These are phyloP conservation scores for Paecilomyces variotii DNA, from an alignment of 2,329 filamentous ascomycete genomes.

Conservation along the genomic window DNA sequence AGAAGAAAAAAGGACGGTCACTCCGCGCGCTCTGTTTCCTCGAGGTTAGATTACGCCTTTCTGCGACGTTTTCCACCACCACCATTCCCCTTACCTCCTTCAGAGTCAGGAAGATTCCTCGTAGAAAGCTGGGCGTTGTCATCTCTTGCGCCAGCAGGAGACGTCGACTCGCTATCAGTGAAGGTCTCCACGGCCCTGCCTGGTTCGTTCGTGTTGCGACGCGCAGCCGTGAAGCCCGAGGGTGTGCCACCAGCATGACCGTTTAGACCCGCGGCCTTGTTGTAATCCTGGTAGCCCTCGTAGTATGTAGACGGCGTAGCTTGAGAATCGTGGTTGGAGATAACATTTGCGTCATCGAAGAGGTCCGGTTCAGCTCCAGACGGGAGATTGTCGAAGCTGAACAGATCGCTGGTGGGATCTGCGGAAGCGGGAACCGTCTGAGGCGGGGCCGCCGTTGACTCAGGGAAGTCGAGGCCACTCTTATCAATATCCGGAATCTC, in stretches of 20 bases:
- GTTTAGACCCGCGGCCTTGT: slow-evolving; percentile 6
- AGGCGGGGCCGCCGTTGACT: slow-evolving; percentile 11
- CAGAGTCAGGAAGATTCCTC: slow-evolving; percentile 8
- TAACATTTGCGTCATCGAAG: slow-evolving; percentile 15
- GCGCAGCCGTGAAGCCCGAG: slow-evolving; percentile 1
- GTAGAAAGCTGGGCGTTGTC: slow-evolving; percentile 15
- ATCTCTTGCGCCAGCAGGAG: slow-evolving; percentile 29
- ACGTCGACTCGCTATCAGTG: slow-evolving; percentile 38
- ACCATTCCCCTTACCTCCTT: slow-evolving; percentile 12
- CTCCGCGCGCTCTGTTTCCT: neutral
- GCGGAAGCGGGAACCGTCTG: slow-evolving; percentile 11
- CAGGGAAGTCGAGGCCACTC: slow-evolving; percentile 15
- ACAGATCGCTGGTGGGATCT: slow-evolving; percentile 28
- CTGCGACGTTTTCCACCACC: slow-evolving; percentile 25
- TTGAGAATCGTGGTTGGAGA: slow-evolving; percentile 12
- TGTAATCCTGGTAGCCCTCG: slow-evolving; percentile 24
- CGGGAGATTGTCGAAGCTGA: slow-evolving; percentile 33
- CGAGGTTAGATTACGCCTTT: slow-evolving; percentile 16
- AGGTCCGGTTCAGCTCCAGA: slow-evolving; percentile 20
- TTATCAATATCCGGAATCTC: slow-evolving; percentile 29
- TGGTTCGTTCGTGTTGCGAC: slow-evolving; percentile 13
- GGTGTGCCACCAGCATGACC: slow-evolving; percentile 3
- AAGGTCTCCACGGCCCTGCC: slow-evolving; percentile 34
- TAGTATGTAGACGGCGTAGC: slow-evolving; percentile 16
- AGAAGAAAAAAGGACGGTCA: neutral